Evolutionary conservation across 2,329 filamentous ascomycete genomes (phyloP).

Genomic region (Sporothrix luriei): DNA sequence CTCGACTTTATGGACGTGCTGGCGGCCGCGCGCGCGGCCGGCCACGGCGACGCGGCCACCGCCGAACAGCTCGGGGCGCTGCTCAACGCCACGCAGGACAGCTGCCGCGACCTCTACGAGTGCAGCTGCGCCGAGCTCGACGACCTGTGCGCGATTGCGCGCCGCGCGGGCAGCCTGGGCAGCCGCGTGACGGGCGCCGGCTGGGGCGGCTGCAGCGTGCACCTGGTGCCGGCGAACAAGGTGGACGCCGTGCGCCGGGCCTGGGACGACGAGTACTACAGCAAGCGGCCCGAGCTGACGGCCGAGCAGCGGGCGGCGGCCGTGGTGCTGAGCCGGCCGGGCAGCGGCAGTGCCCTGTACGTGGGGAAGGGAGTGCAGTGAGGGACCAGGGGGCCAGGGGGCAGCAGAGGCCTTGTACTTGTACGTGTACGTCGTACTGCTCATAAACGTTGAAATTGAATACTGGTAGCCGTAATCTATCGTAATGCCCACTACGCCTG

Average conservation of each 20-base stretch:
- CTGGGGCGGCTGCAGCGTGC: conserved; percentile 95
- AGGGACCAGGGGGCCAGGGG: too few relatives aligned
- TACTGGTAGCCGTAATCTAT: too few relatives aligned
- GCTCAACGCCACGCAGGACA: conserved; percentile 87
- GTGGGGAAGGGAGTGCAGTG: conserved; percentile 39
- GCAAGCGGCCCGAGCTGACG: conserved; percentile 60
- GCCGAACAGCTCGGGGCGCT: conserved; percentile 69
- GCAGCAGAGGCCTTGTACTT: too few relatives aligned
- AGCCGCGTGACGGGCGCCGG: conserved; percentile 88
- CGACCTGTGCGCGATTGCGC: conserved; percentile 77
- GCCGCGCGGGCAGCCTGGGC: conserved; percentile 77
- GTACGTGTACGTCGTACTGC: too few relatives aligned
- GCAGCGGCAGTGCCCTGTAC: conserved; percentile 67
- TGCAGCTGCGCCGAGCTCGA: conserved; percentile 95
- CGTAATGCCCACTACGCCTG: not conserved
- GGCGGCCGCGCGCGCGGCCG: conserved; percentile 42
- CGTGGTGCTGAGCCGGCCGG: conserved; percentile 86
- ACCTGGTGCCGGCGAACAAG: conserved; percentile 82
- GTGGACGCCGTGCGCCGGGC: conserved; percentile 76
- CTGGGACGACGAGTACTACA: conserved; percentile 81
- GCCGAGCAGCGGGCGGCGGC: conserved; percentile 75
- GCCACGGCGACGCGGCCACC: not conserved
- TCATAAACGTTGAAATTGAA: too few relatives aligned
- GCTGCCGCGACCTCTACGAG: conserved; percentile 83
- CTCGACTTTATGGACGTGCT: conserved; percentile 79